Base-by-base conservation (phyloP, 164 flowering plant genomes). In the Aristolochia californica region DNA sequence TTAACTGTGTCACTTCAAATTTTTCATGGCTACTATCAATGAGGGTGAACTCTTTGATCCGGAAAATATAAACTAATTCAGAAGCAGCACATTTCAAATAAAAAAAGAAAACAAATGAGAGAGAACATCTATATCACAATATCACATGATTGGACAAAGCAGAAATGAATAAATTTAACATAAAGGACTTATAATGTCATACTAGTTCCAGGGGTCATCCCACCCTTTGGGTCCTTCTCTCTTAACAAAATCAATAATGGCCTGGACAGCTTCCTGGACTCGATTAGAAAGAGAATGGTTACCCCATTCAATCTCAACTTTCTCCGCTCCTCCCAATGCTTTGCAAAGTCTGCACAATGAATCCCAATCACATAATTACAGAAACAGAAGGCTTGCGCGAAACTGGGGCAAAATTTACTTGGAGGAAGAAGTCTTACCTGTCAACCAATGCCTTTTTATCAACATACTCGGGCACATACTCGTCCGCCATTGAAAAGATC, bases 201-300 rank as follows among this genome's bases (percentile, higher is more conserved):
- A 38, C 55, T 71, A 90, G 68, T 53, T 80, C 99, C 99, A 90
- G 17, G 99, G 99, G 73, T 94, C 99, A 68, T 87, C 97, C 96
- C 99, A 94, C 27, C 96, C 95, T 48, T 73, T 82, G 5, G 96
- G 99, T 23, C 85, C 97, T 13, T 86, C 99, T 52, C 85, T 76
- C 68, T 75, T 88, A 12, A 90, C 75, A 61, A 94, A 89, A 45
- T 74, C 79, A 16, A 88, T 47, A 30, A 94, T 84, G 53, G 85
- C 83, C 44, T 80, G 71, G 34, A 83, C 97, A 47, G 83, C 86
- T 76, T 94, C 99, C 0, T 59, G 64, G 10, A 77, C 84, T 70
- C 99, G 77, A 74, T 94, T 94, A 14, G 97, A 90, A 22, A 94
- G 87, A 45, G 93, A 81, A 70, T 87, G 99, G 74, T 84, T 94